Base-by-base conservation (phyloP, 2,329 filamentous ascomycete species). In the Xylaria multiplex region DNA sequence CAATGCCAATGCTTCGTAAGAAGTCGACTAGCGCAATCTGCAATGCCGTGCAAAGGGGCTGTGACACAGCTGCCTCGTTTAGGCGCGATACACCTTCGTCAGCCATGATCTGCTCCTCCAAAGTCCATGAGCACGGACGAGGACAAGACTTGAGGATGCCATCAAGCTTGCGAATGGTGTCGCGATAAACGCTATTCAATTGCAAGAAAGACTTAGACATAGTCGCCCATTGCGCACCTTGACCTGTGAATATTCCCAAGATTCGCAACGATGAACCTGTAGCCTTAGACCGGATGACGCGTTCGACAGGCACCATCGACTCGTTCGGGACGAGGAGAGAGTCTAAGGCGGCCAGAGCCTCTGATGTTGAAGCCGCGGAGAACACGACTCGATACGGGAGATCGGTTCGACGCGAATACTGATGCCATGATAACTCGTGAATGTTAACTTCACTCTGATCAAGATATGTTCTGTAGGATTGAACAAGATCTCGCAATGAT, bases 31-130 rank as follows among this genome's bases (percentile, higher is more conserved):
- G 69, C 0, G 76, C 84, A 2, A 88, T 77, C 68, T 88, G 86
- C 0, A 88, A 48, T 0, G 85, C 84, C 0, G 85, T 87, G 58
- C 82, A 86, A 0, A 86, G 71, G 0, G 86, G 83, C 67, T 88
- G 85, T 0, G 82, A 80, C 24, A 85, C 68, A 3, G 79, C 77
- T 0, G 82, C 79, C 19, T 78, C 70, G 8, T 78, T 46, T 0
- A 84, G 70, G 2, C 72, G 67, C 6, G 79, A 80, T 0, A 53
- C 37, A 0, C 64, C 59, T 1, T 63, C 43, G 0, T 74, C 71
- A 1, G 74, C 77, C 63, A 75, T 49, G 22, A 83, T 77, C 61
- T 80, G 74, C 2, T 75, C 65, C 69, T 77, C 75, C 32, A 82
- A 65, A 0, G 74, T 74, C 77, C 78, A 79, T 0, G 66, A n/a